A percentile compares a stretch with the other conserved stretches of the same genome.
These are phyloP conservation scores for Mycena latifolia DNA, from an alignment of 768 basidiomycete species.

Conservation along the genomic window DNA sequence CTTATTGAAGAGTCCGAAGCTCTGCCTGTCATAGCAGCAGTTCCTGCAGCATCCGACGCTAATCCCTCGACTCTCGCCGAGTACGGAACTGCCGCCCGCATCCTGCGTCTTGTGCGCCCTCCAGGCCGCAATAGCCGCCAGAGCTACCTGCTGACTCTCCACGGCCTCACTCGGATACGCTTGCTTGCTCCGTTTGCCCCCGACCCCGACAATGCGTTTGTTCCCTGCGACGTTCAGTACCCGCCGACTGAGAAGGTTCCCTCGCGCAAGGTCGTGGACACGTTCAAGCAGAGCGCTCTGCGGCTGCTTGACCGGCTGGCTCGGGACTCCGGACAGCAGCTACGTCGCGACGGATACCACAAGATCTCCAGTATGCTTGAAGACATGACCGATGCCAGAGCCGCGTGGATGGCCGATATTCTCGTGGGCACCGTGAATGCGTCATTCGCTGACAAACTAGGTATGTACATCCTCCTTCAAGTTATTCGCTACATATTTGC, in stretches of 20 bases:
- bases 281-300: slow-evolving; percentile 78
- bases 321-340: slow-evolving; percentile 59
- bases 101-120: slow-evolving; percentile 77
- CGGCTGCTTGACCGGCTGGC: slow-evolving; percentile 76
- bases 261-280: slow-evolving; percentile 65
- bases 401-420: slow-evolving; percentile 84
- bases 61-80: slow-evolving; percentile 52
- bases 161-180: slow-evolving; percentile 77
- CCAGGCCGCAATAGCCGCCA: slow-evolving; percentile 65
- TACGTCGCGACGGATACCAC: slow-evolving; percentile 74
- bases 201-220: slow-evolving; percentile 42
- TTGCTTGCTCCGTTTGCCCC: slow-evolving; percentile 56
- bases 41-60: slow-evolving; percentile 55
- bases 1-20: slow-evolving; percentile 78
- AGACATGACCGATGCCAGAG: slow-evolving; percentile 71
- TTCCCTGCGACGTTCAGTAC: slow-evolving; percentile 61
- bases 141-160: slow-evolving; percentile 77
- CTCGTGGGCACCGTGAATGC: slow-evolving; percentile 73
- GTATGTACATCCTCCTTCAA: slow-evolving; percentile 70
- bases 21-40: slow-evolving; percentile 77
- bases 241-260: slow-evolving; percentile 62
- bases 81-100: slow-evolving; percentile 79
- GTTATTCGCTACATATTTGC: not conserved
- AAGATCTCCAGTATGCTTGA: slow-evolving; percentile 81
- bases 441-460: slow-evolving; percentile 79